Evolutionary conservation across 2,329 filamentous ascomycete species (phyloP).

Genomic region (Pestalotiopsis fici): DNA sequence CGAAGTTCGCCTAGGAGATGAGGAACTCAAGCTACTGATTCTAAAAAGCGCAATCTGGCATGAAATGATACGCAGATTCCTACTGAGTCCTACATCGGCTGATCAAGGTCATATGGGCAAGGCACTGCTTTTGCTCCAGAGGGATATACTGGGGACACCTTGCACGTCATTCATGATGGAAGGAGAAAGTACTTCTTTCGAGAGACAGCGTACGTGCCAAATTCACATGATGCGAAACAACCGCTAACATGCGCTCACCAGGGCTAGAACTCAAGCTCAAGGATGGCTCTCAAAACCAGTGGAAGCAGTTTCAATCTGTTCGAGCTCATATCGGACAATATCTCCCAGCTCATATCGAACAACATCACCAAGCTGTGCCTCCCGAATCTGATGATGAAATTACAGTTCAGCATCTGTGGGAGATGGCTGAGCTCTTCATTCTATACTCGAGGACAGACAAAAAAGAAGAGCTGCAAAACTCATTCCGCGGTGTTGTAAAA

Average conservation of each 20-base stretch:
- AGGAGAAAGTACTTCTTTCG: not conserved
- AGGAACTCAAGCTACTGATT: not conserved
- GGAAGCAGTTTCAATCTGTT: not conserved
- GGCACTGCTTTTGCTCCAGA: not conserved
- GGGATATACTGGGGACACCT: not conserved
- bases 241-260: not conserved
- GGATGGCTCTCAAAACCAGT: not conserved
- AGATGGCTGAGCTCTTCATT: not conserved
- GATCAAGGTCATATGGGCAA: not conserved
- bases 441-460: not conserved
- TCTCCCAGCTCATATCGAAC: not conserved
- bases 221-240: too few relatives aligned
- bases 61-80: not conserved
- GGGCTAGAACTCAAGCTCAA: not conserved
- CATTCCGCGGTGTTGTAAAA: not conserved
- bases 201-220: not conserved
- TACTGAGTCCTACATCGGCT: not conserved
- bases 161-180: not conserved
- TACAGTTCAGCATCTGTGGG: not conserved
- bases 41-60: not conserved
- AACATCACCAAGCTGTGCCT: too few relatives aligned
- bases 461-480: not conserved
- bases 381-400: not conserved
- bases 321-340: not conserved
- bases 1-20: not conserved